A percentile compares a stretch with the other conserved stretches of the same genome.
phyloP scores from a whole-genome alignment of 768 basidiomycete genomes.

The Leccinum disarticulatum region DNA sequence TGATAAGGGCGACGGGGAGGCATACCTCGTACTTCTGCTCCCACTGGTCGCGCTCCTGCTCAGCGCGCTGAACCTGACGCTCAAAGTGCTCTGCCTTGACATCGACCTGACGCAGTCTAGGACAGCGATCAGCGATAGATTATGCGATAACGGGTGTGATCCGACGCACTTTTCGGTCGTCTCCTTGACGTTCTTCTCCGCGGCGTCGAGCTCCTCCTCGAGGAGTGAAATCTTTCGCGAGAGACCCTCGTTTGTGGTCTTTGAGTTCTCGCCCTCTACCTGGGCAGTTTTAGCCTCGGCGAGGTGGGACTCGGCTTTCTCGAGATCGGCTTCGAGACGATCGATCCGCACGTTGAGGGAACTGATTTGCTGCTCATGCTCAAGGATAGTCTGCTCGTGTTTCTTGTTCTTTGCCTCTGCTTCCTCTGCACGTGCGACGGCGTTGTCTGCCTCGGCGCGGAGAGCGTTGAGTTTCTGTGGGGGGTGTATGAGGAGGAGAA shows the following conservation, averaged over 20 bases:
- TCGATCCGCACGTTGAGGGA: constrained; percentile 74
- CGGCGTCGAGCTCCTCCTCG: constrained; percentile 92
- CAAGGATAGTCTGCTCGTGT: constrained; percentile 67
- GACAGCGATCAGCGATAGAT: constrained; percentile 20
- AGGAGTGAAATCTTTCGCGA: constrained; percentile 83
- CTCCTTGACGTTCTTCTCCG: constrained; percentile 96
- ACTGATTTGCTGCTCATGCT: constrained; percentile 81
- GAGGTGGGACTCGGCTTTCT: constrained; percentile 68
- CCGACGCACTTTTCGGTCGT: constrained; percentile 88
- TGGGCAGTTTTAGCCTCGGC: constrained; percentile 60
- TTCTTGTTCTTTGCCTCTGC: constrained; percentile 85
- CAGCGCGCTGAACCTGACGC: constrained; percentile 79
- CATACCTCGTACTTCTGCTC: constrained; percentile 94
- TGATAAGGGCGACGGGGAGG: background rate
- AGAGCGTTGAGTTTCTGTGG: constrained; percentile 72
- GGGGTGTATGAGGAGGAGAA: background rate
- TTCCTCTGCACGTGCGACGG: constrained; percentile 78
- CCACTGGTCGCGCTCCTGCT: constrained; percentile 90
- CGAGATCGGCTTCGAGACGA: constrained; percentile 65
- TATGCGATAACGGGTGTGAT: constrained; percentile 7
- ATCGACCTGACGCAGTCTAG: constrained; percentile 91
- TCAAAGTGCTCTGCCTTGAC: constrained; percentile 99
- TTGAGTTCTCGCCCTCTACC: constrained; percentile 68
- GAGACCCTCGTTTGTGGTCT: constrained; percentile 71
- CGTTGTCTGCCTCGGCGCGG: constrained; percentile 82